Percentiles rank a stretch among this genome's conserved stretches.
Conservation (phyloP, 768 basidiomycete species). For the Cystobasidium onofrii region DNA sequence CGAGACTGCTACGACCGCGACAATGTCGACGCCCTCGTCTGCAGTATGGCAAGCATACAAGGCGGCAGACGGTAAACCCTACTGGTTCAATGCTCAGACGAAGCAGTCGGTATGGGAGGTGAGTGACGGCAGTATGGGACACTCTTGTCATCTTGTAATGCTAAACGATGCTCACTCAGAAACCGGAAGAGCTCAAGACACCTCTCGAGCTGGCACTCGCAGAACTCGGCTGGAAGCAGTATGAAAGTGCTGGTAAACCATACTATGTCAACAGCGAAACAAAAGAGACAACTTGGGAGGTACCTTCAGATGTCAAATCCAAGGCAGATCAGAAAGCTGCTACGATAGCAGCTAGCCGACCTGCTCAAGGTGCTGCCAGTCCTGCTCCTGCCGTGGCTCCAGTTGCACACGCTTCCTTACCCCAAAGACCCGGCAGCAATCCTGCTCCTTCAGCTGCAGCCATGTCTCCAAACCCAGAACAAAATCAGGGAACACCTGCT, state of each 20-base stretch:
- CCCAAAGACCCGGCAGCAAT: not conserved
- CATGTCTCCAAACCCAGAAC: conserved; percentile 5
- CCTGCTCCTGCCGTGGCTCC: not conserved
- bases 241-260: conserved; percentile 60
- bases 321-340: conserved; percentile 26
- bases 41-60: conserved; percentile 57
- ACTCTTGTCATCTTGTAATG: not conserved
- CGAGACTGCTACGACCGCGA: not conserved
- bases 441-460: conserved; percentile 53
- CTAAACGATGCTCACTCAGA: conserved; percentile 57
- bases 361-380: conserved; percentile 37
- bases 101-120: conserved; percentile 62
- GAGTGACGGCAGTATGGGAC: not conserved
- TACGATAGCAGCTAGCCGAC: conserved; percentile 70
- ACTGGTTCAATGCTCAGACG: conserved; percentile 87
- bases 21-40: not conserved
- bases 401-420: not conserved
- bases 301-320: conserved; percentile 72
- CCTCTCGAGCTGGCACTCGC: conserved; percentile 89
- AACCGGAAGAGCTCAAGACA: conserved; percentile 87
- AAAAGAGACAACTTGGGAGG: conserved; percentile 95
- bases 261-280: conserved; percentile 60
- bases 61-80: conserved; percentile 92
- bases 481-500: not conserved
- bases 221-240: conserved; percentile 92